Evolutionary conservation across 2,329 filamentous ascomycete genomes (phyloP), one percentile per base, ranked within the genome.

Genomic region (Cladorrhinum sp.): DNA sequence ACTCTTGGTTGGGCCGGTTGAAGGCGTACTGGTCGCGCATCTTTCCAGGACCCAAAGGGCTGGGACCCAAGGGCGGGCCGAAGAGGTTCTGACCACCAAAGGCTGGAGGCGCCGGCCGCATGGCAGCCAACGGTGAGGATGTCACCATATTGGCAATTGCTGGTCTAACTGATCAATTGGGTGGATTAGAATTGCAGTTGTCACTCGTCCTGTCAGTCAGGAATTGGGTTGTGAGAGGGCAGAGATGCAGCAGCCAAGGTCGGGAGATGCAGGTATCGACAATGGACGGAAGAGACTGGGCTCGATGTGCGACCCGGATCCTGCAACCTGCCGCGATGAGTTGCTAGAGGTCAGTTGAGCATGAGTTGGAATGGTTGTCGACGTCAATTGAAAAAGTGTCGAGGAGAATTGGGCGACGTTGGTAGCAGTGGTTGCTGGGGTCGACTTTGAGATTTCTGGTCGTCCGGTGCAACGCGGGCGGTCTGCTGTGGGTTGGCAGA

Each of bases 61-160:
- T 79, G 73, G 73, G 82, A 72, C 76, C 80, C 75, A 76, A 77
- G 56, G 79, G 79, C 25, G 80, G 74, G 54, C 78, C 79, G 70
- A 84, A 85, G 66, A 85, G 73, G 66, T 85, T 82, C 72, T 76
- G 61, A 65, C 74, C 66, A 72, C 79, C 87, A 84, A 93, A 85
- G 70, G 81, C 75, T 68, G 86, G 78, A 78, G 77, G 85, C 79
- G 76, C 83, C 78, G 77, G 85, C 81, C 88, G 91, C 88, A 98
- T 90, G 60, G 93, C 92, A 75, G 93, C 93, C 73, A 98, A 79
- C 51, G 95, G 95, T 70, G 95, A 98, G 50, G 93, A 97, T 66
- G 90, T 88, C 78, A 96, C 92, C 92, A 98, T 97, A 71, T 54
- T 78, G 68, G 16, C 22, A 9, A 4, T 45, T 32, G 13, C 29